Evolutionary conservation across 768 basidiomycete genomes (phyloP).

Genomic region (Russula griseocarnosa): DNA sequence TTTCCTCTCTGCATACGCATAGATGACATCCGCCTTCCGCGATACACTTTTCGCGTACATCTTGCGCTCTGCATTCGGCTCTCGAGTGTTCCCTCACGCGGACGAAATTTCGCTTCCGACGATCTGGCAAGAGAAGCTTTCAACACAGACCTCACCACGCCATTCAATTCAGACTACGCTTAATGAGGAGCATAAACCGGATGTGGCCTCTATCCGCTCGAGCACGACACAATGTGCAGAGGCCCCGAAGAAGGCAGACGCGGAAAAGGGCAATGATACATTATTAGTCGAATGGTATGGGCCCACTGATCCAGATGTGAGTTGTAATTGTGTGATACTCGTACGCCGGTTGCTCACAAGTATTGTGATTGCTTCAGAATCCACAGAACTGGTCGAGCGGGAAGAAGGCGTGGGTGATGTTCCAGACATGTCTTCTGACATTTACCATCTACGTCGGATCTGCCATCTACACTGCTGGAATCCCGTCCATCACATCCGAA

Average conservation of each 20-base stretch:
- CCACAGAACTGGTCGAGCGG: constrained; percentile 34
- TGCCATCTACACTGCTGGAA: constrained; percentile 36
- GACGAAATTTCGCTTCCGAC: constrained; percentile 27
- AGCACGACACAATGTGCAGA: background rate
- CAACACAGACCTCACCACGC: constrained; percentile 9
- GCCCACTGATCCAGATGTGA: constrained; percentile 27
- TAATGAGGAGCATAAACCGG: background rate
- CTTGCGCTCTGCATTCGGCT: constrained; percentile 32
- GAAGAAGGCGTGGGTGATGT: constrained; percentile 35
- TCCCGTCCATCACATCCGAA: constrained; percentile 31
- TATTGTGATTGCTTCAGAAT: background rate
- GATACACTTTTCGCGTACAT: constrained; percentile 35
- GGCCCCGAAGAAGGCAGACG: constrained; percentile 1
- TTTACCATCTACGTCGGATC: constrained; percentile 38
- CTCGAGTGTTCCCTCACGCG: constrained; percentile 24
- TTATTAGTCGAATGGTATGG: constrained; percentile 33
- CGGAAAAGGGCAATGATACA: constrained; percentile 26
- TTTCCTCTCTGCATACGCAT: background rate
- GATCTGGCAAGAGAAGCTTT: constrained; percentile 19
- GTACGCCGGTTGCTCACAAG: background rate
- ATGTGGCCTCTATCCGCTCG: constrained; percentile 11
- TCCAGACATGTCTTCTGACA: constrained; percentile 36
- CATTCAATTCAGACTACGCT: background rate
- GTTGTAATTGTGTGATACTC: background rate
- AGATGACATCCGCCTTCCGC: constrained; percentile 30